Evolutionary conservation across 2,329 filamentous ascomycete species (phyloP), one percentile per base, ranked within the genome.

Genomic region (Phialophora tarda): DNA sequence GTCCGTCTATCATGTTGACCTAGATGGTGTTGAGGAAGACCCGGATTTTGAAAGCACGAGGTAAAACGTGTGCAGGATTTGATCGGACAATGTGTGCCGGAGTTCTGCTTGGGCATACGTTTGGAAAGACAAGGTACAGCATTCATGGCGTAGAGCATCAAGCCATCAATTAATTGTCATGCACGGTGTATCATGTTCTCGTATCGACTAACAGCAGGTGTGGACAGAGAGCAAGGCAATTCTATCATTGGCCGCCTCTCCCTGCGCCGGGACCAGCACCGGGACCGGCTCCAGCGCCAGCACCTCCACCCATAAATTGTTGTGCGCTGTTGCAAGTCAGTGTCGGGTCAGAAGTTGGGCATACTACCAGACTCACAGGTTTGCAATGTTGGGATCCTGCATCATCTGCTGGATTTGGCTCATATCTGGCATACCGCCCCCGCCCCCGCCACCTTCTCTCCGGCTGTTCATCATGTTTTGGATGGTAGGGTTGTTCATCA

Each of bases 341-440:
- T 38, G 48, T 26, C 21, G 5, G 21, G 14, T 6, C 14, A 34
- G 59, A 53, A 10, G 11, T 28, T n/a, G 32, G 23, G 23, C 30
- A 30, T 62, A 56, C n/a, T 17, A 66, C n/a, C n/a, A 23, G 26
- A 87, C 91, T 91, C 81, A 96, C 93, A 98, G 93, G 65, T 97
- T 92, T 53, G 92, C 92, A 78, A 99, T 90, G 77, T 82, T 91
- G 56, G 95, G 95, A 77, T 99, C 95, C 71, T 88, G 90, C 95
- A 99, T 97, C 78, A 99, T 82, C 55, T 73, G 71, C 85, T 85
- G 63, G 86, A 84, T 71, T 58, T 72, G 70, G 51, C 69, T 71
- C 75, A 98, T 83, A 78, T 98, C 92, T 7, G 95, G 95, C 90
- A 97, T 93, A 59, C 94, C 94, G 60, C 91, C 91, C 51, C 91